Percentiles rank a stretch among this genome's conserved stretches.
These are phyloP conservation scores for Peniophora sp. DNA, from an alignment of 1,284 basidiomycete species.

Conservation along the genomic window DNA sequence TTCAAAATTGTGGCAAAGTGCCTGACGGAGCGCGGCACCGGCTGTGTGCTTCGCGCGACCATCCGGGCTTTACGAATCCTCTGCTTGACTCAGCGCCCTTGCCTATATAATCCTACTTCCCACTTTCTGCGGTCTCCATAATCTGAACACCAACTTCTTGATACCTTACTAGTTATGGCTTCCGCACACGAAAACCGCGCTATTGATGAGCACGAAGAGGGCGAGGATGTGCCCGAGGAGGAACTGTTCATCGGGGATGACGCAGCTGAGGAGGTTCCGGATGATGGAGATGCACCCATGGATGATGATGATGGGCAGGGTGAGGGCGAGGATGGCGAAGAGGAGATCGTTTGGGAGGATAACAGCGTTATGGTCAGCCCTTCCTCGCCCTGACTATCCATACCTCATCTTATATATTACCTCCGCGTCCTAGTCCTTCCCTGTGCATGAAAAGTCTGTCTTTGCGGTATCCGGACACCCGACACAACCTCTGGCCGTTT, in stretches of 20 bases:
- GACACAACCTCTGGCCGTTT: slow-evolving; percentile 76
- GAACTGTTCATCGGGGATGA: slow-evolving; percentile 52
- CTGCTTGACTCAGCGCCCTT: too few species aligned
- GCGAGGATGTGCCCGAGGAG: slow-evolving; percentile 31
- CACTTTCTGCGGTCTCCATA: background rate
- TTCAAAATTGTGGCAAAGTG: too few species aligned
- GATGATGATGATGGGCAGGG: slow-evolving; percentile 62
- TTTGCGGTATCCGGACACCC: slow-evolving; percentile 87
- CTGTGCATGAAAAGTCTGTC: slow-evolving; percentile 64
- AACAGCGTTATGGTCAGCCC: slow-evolving; percentile 30
- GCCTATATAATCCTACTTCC: background rate
- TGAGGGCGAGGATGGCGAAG: slow-evolving; percentile 28
- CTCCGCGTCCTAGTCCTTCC: slow-evolving; percentile 48
- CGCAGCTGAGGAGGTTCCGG: slow-evolving; percentile 57
- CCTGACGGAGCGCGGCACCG: too few species aligned
- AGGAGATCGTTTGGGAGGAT: slow-evolving; percentile 41
- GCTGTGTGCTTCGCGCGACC: too few species aligned
- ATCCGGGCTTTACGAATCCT: too few species aligned
- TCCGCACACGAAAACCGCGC: slow-evolving; percentile 11
- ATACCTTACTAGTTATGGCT: slow-evolving; percentile 3
- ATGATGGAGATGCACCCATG: slow-evolving; percentile 68
- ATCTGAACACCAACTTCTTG: background rate
- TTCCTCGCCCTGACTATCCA: too few species aligned
- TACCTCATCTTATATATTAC: too few species aligned
- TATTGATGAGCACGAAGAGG: slow-evolving; percentile 33